Base-by-base conservation (phyloP, 2,329 filamentous ascomycete genomes). In the Cladosporium sp. region DNA sequence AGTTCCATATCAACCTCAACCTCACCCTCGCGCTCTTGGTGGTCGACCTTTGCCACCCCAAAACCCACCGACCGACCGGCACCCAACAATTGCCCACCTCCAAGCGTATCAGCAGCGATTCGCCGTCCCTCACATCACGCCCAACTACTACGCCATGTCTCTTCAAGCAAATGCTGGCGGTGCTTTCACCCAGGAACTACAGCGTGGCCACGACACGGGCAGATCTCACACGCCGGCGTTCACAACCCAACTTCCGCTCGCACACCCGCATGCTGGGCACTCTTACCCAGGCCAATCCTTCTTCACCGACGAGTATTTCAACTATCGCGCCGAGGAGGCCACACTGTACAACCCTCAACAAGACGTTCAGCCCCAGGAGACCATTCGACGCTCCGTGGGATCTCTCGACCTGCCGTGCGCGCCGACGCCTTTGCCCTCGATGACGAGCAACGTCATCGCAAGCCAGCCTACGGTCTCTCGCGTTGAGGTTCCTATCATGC, bases 251-350 rank as follows among this genome's bases (percentile, higher is more conserved):
- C 14, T 11, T 15, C 32, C 55, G 24, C 55, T 24, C 55, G 14
- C 34, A 10, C 55, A 34, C 1, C 4, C 55, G n/a, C 55, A 58
- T 18, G 32, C 55, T 58, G 30, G 14, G n/a, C 55, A 26, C 21
- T 41, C 18, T 12, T 12, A 34, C 28, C 8, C 18, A 3, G 24
- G 52, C 2, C 52, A 55, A 15, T 47, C 54, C 3, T 65, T 59
- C 54, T 65, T 65, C 44, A 30, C 32, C 11, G 63, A 65, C 2
- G 63, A 65, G 6, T 34, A 59, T 24, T 28, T 51, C 14, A 26
- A 65, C n/a, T 65, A 65, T 32, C 44, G 41, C 18, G 38, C 55
- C 15, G 54, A 65, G 41, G 38, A 65, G 47, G 52, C 54, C 4
- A 41, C 41, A 6, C 10, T 65, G 12, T 65, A 36, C 54, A 59